Evolutionary conservation across 176 grass and related monocot genomes (phyloP).

Genomic region (Avena atlantica): DNA sequence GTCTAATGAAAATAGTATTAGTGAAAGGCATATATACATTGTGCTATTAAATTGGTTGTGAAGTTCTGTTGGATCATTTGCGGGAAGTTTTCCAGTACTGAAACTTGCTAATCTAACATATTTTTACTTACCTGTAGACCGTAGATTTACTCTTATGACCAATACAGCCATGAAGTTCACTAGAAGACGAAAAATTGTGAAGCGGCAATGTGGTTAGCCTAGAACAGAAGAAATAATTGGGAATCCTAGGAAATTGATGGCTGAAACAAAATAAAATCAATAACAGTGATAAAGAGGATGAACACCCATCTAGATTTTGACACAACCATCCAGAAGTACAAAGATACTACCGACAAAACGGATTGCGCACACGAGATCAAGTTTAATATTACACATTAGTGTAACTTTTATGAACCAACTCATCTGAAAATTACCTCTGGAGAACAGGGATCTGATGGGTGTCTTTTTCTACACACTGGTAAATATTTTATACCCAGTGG

Average conservation of each 20-base stretch:
- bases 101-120: neutral
- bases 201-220: slow-evolving; percentile 42
- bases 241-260: neutral
- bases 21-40: too few species aligned
- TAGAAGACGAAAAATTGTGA: slow-evolving; percentile 34
- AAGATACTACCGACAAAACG: neutral
- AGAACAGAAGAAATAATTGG: slow-evolving; percentile 28
- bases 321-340: slow-evolving; percentile 9
- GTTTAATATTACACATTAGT: slow-evolving; percentile 10
- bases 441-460: slow-evolving; percentile 36
- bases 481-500: slow-evolving; percentile 49
- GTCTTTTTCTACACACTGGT: slow-evolving; percentile 46
- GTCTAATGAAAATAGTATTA: neutral
- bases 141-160: slow-evolving; percentile 39
- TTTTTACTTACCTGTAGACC: slow-evolving; percentile 46
- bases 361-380: neutral
- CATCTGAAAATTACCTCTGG: slow-evolving; percentile 38
- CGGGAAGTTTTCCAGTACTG: neutral
- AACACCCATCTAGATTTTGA: neutral
- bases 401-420: slow-evolving; percentile 5
- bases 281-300: slow-evolving; percentile 1
- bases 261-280: slow-evolving; percentile 11
- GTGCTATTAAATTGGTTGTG: too few species aligned
- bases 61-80: neutral
- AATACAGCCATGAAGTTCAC: slow-evolving; percentile 34